A percentile compares a stretch with the other conserved stretches of the same genome.
These are phyloP conservation scores for Aspergillus aculeatus DNA, from an alignment of 2,329 filamentous ascomycete species.

Conservation along the genomic window DNA sequence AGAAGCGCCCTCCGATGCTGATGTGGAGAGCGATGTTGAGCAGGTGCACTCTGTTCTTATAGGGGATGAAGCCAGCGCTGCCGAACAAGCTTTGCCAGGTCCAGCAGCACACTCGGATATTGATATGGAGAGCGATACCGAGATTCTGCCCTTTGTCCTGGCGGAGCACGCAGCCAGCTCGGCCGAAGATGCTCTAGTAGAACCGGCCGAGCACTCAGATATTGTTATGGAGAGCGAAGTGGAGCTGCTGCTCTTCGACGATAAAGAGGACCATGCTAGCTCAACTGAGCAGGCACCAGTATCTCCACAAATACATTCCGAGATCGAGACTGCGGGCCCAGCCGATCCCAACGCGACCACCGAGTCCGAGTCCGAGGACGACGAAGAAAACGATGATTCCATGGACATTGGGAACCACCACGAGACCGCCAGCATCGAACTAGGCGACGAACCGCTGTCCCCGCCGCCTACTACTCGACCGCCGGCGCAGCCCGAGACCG, in stretches of 20 bases:
- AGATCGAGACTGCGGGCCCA: neutral
- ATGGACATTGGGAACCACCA: conserved; percentile 23
- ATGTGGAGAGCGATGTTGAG: neutral
- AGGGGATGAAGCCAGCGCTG: neutral
- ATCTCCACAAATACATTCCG: neutral
- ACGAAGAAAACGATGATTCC: conserved; percentile 13
- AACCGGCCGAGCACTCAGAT: neutral
- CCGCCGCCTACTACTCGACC: neutral
- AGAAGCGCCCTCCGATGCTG: too few relatives aligned
- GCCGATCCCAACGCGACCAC: neutral
- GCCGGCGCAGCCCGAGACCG: conserved; percentile 1
- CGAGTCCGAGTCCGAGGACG: neutral
- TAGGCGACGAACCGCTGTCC: conserved; percentile 27
- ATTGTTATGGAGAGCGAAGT: neutral
- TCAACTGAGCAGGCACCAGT: neutral
- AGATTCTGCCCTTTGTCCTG: neutral
- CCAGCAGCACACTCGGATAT: neutral
- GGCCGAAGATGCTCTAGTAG: neutral
- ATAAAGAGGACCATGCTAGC: neutral
- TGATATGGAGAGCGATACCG: neutral
- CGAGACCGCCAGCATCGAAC: conserved; percentile 39
- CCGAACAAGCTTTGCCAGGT: neutral
- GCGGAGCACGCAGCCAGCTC: neutral
- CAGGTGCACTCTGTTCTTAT: neutral
- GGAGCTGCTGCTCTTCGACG: neutral